These are phyloP conservation scores for Pelargonium fulgidum DNA, from an alignment of 441 rosid species.

Conservation along the genomic window DNA sequence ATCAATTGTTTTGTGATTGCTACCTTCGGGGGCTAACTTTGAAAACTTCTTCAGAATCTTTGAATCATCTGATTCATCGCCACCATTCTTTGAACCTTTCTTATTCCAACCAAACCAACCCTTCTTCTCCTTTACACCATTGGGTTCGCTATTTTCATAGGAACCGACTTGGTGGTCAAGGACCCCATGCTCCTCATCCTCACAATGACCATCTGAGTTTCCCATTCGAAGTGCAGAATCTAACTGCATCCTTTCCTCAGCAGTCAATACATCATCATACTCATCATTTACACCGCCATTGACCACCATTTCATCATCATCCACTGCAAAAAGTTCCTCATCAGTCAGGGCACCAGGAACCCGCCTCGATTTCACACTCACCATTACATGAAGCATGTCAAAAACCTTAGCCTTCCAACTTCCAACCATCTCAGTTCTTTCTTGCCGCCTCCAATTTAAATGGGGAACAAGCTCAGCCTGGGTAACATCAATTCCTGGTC, in stretches of 20 bases:
- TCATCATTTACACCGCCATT: conserved; percentile 38
- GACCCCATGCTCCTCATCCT: neutral
- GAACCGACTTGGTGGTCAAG: neutral
- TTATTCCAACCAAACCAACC: conserved; percentile 95
- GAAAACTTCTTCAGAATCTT: conserved; percentile 65
- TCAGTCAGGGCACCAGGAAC: conserved; percentile 99
- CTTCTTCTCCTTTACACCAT: conserved; percentile 77
- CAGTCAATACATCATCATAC: conserved; percentile 4
- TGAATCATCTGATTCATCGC: conserved; percentile 64
- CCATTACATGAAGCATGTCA: conserved; percentile 97
- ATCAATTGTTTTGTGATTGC: conserved; percentile 48
- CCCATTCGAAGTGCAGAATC: conserved; percentile 5
- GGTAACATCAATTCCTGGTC: conserved; percentile 98
- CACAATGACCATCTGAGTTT: neutral
- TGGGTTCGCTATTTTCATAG: conserved; percentile 52
- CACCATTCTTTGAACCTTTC: conserved; percentile 53
- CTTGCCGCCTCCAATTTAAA: conserved; percentile 94
- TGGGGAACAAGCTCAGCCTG: conserved; percentile 92
- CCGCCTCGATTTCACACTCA: conserved; percentile 92
- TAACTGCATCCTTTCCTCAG: conserved; percentile 4
- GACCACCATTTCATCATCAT: neutral
- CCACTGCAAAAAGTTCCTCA: conserved; percentile 46
- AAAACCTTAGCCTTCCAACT: conserved; percentile 93
- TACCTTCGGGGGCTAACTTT: conserved; percentile 66
- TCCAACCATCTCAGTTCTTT: conserved; percentile 88